These are phyloP conservation scores for Aspergillus aculeatus DNA, from an alignment of 2,329 filamentous ascomycete species.

Conservation along the genomic window DNA sequence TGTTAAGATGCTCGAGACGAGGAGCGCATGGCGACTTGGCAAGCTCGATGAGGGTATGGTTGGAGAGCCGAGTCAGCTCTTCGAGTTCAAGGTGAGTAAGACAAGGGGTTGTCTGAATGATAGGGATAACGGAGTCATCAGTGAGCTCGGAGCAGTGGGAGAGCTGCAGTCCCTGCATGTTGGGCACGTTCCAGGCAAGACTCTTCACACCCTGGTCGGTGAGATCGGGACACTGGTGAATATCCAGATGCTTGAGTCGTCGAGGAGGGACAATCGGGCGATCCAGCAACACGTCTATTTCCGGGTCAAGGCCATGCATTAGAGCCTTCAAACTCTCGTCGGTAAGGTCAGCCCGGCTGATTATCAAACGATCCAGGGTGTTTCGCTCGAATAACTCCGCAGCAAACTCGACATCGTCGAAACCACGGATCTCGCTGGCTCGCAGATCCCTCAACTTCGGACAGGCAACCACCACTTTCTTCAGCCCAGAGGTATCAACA, in stretches of 20 bases:
- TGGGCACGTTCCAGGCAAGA: constrained; percentile 71
- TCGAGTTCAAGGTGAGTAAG: constrained; percentile 89
- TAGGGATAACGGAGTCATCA: constrained; percentile 67
- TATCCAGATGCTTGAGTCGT: constrained; percentile 76
- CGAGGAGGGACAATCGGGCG: constrained; percentile 73
- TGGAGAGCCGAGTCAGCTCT: constrained; percentile 75
- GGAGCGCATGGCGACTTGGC: constrained; percentile 72
- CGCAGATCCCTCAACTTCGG: constrained; percentile 73
- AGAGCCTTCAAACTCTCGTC: constrained; percentile 73
- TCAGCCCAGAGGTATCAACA: constrained; percentile 74
- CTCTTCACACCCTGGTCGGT: constrained; percentile 70
- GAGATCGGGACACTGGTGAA: constrained; percentile 74
- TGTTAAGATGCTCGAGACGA: constrained; percentile 73
- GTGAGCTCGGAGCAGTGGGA: constrained; percentile 73
- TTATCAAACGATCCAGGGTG: constrained; percentile 74
- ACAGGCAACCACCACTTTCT: constrained; percentile 70
- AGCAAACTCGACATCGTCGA: constrained; percentile 71
- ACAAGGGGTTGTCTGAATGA: constrained; percentile 72
- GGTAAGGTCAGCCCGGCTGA: constrained; percentile 74
- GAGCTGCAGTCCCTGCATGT: constrained; percentile 79
- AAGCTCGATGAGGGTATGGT: constrained; percentile 70
- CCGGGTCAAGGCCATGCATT: constrained; percentile 71
- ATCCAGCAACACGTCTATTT: constrained; percentile 77
- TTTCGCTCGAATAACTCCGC: constrained; percentile 75
- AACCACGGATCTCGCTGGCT: constrained; percentile 77